Conservation (phyloP, 202 grass and related monocot species). For the Dendrocalamus latiflorus region DNA sequence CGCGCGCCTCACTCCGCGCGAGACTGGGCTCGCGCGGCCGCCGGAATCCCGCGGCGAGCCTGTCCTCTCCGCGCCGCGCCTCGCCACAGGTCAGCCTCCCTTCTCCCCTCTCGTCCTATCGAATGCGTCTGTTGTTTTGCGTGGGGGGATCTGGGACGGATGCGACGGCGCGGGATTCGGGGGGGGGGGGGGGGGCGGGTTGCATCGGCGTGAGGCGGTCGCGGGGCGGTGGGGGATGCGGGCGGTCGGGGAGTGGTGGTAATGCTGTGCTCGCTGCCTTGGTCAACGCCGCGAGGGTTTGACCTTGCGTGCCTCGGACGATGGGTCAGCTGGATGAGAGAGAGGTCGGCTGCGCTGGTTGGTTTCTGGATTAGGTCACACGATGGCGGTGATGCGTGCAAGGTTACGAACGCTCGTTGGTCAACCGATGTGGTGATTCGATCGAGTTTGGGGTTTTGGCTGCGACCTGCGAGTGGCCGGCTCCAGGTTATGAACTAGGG, state of each 20-base stretch:
- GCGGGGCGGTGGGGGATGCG: neutral
- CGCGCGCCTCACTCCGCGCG: neutral
- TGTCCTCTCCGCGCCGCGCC: neutral
- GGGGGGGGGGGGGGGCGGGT: neutral
- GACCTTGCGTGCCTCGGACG: neutral
- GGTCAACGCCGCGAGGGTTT: conserved; percentile 44
- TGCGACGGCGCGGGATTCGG: neutral
- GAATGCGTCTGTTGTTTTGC: neutral
- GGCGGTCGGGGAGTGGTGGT: neutral
- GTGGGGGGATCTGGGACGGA: neutral
- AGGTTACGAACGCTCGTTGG: neutral
- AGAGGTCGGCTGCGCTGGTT: neutral
- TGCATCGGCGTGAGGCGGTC: neutral
- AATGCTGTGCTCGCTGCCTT: neutral
- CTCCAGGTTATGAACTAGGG: neutral
- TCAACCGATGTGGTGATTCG: neutral
- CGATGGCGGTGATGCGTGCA: neutral
- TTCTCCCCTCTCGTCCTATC: neutral
- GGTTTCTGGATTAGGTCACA: neutral
- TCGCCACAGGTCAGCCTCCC: conserved; percentile 23
- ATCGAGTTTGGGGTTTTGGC: neutral
- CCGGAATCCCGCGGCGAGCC: conserved; percentile 1
- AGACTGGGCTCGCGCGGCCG: neutral
- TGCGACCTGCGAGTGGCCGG: neutral
- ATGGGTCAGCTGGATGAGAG: neutral